phyloP scores from a whole-genome alignment of 2,329 filamentous ascomycete species.

The Pseudogymnoascus sp. region DNA sequence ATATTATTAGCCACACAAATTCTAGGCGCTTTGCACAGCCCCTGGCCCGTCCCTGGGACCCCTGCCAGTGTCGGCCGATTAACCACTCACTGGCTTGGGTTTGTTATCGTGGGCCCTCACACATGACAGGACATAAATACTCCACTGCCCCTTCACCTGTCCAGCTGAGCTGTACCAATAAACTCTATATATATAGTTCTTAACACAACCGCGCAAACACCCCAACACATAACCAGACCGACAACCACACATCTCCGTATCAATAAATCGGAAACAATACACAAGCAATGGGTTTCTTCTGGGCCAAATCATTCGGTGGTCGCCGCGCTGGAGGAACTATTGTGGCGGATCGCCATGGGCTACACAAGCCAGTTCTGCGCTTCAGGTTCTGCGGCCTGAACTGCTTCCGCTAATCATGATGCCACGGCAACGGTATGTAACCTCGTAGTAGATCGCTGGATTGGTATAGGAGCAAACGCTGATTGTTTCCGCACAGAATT shows the following conservation, averaged over 20 bases:
- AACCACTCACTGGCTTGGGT: neutral
- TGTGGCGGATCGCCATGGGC: constrained; percentile 42
- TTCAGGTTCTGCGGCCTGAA: constrained; percentile 41
- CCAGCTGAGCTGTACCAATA: neutral
- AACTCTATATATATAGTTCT: neutral
- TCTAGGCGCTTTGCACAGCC: neutral
- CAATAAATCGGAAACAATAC: neutral
- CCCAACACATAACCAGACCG: no score
- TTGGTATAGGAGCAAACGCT: neutral
- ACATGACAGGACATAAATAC: neutral
- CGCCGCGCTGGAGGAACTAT: constrained; percentile 37
- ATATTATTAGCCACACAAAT: neutral
- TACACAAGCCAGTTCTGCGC: constrained; percentile 41
- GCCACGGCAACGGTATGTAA: neutral
- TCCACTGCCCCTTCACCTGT: neutral
- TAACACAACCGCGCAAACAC: neutral
- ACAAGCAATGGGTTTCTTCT: constrained; percentile 28
- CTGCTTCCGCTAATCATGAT: constrained; percentile 32
- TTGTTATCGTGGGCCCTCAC: neutral
- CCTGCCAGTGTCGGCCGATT: neutral
- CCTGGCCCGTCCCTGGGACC: neutral
- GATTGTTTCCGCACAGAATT: neutral
- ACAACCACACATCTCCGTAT: neutral
- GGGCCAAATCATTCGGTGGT: constrained; percentile 29
- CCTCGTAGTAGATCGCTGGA: neutral